Evolutionary conservation across 768 basidiomycete species (phyloP).

Genomic region (Royoungia palumana): DNA sequence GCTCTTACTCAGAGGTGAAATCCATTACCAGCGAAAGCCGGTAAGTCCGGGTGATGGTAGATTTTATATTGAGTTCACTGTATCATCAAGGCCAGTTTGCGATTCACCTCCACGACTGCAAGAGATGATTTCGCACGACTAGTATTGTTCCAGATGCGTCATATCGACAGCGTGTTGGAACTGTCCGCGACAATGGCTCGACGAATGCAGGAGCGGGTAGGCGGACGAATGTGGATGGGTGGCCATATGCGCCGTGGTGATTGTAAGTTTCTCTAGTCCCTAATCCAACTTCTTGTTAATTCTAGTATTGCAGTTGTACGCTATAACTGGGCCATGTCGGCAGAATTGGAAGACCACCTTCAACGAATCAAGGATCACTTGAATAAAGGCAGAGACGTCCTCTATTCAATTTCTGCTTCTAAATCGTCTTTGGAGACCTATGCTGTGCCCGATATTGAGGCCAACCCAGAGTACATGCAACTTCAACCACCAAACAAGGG

Average conservation of each 20-base stretch:
- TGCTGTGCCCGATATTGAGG: slow-evolving; percentile 17
- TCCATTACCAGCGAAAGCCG: slow-evolving; percentile 39
- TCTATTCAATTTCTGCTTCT: slow-evolving; percentile 13
- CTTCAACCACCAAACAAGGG: slow-evolving; percentile 15
- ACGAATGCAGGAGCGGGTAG: slow-evolving; percentile 30
- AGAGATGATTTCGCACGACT: slow-evolving; percentile 33
- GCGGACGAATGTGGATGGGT: slow-evolving; percentile 39
- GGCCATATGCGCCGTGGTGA: slow-evolving; percentile 45
- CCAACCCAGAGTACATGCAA: slow-evolving; percentile 16
- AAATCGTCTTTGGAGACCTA: slow-evolving; percentile 17
- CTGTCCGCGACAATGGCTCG: slow-evolving; percentile 31
- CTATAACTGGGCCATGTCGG: slow-evolving; percentile 36
- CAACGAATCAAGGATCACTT: slow-evolving; percentile 30
- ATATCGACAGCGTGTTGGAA: slow-evolving; percentile 25
- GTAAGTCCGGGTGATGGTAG: slow-evolving; percentile 17
- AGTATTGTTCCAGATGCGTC: slow-evolving; percentile 31
- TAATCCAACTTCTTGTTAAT: not conserved
- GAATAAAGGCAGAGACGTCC: slow-evolving; percentile 19
- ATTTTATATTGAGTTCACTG: slow-evolving; percentile 5
- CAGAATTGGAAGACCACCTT: slow-evolving; percentile 35
- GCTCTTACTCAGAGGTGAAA: slow-evolving; percentile 39
- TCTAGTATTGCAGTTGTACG: slow-evolving; percentile 24
- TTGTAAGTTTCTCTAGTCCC: slow-evolving; percentile 26
- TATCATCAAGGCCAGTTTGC: slow-evolving; percentile 28
- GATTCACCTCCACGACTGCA: slow-evolving; percentile 30